These are phyloP conservation scores for Aspergillus taichungensis DNA, from an alignment of 495 filamentous ascomycete species.

Conservation along the genomic window DNA sequence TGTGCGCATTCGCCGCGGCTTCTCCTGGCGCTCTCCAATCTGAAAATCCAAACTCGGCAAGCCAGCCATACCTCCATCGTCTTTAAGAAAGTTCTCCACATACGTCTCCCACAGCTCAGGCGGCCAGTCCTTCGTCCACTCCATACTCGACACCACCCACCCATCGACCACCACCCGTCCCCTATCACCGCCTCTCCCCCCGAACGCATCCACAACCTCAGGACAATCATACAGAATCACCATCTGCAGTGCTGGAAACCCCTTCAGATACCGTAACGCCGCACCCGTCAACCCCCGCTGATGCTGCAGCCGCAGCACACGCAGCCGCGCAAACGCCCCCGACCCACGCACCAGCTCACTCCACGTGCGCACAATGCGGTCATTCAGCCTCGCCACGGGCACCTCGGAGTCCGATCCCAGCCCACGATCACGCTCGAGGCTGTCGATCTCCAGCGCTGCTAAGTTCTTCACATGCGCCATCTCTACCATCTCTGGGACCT, in stretches of 20 bases:
- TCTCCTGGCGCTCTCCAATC: constrained; percentile 7
- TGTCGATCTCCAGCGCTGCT: constrained; percentile 28
- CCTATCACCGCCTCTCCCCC: not conserved
- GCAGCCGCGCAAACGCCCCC: constrained; percentile 25
- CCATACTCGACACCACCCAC: constrained; percentile 3
- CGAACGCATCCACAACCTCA: not conserved
- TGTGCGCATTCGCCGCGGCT: not conserved
- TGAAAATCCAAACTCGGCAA: constrained; percentile 17
- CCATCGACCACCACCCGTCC: constrained; percentile 1
- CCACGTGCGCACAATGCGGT: constrained; percentile 34
- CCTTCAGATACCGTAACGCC: constrained; percentile 16
- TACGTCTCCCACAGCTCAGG: constrained; percentile 12
- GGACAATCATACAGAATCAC: constrained; percentile 20
- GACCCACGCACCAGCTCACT: constrained; percentile 20
- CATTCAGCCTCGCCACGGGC: constrained; percentile 15
- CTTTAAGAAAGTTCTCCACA: constrained; percentile 1
- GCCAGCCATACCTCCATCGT: not conserved
- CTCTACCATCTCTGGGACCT: constrained; percentile 24
- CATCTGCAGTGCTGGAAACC: constrained; percentile 22
- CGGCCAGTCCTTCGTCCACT: not conserved
- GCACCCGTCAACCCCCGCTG: constrained; percentile 18
- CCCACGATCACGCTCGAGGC: not conserved
- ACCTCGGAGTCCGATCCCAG: not conserved
- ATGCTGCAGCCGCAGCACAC: constrained; percentile 22
- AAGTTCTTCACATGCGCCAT: constrained; percentile 28